A percentile compares a stretch with the other conserved stretches of the same genome.
Conservation (phyloP, 2,329 filamentous ascomycete genomes). For the Pseudogymnoascus sp. region DNA sequence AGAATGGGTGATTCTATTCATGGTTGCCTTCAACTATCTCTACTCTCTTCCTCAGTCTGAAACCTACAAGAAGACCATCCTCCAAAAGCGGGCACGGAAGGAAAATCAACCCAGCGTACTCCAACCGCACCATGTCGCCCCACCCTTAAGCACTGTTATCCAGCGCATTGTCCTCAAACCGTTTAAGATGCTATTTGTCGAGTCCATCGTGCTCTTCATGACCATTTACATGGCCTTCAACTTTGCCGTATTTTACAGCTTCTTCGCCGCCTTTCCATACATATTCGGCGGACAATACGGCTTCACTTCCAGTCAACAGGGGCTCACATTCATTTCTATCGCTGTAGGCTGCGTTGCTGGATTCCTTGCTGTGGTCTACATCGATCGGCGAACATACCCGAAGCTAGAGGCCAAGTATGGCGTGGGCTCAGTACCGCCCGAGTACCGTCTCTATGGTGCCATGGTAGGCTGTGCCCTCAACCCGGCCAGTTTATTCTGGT, state of each 20-base stretch:
- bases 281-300: conserved; percentile 38
- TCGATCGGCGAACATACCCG: conserved; percentile 11
- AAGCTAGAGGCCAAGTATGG: conserved; percentile 4
- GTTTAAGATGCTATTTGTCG: conserved; percentile 51
- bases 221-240: conserved; percentile 44
- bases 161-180: conserved; percentile 29
- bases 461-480: conserved; percentile 49
- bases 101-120: conserved; percentile 1
- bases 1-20: conserved; percentile 16
- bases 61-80: conserved; percentile 18
- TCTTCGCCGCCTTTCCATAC: conserved; percentile 45
- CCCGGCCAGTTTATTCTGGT: conserved; percentile 48
- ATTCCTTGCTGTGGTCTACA: conserved; percentile 13
- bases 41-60: conserved; percentile 14
- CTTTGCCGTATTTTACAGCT: conserved; percentile 46
- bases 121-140: neutral
- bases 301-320: conserved; percentile 29
- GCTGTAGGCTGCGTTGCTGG: conserved; percentile 9
- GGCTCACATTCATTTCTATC: conserved; percentile 15
- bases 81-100: conserved; percentile 6
- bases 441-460: conserved; percentile 48
- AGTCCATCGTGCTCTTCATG: conserved; percentile 54
- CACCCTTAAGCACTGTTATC: conserved; percentile 13
- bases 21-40: conserved; percentile 12
- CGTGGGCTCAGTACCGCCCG: conserved; percentile 34